Evolutionary conservation across 1,284 basidiomycete genomes (phyloP).

Genomic region (Ganoderma multipileum): DNA sequence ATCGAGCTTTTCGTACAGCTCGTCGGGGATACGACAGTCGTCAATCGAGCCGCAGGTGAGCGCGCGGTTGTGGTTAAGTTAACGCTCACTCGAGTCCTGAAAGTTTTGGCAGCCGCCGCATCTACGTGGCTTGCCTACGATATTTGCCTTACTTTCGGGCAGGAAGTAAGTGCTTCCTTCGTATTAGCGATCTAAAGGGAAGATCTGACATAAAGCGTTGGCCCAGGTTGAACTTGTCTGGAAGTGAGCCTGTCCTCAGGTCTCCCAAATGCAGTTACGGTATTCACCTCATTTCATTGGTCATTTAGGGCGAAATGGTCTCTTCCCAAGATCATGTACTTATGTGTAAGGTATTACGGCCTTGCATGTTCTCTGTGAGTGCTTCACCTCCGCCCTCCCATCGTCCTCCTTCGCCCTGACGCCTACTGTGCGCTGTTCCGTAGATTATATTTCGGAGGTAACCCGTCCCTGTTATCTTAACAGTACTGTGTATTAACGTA

Average conservation of each 20-base stretch:
- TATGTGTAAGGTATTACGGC: slow-evolving; percentile 17
- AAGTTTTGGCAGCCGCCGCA: neutral
- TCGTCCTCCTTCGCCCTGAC: neutral
- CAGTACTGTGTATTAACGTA: neutral
- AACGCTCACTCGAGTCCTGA: neutral
- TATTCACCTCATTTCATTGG: neutral
- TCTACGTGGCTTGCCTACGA: slow-evolving; percentile 9
- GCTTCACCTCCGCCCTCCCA: too few relatives aligned
- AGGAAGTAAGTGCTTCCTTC: neutral
- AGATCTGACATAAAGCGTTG: neutral
- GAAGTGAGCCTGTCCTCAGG: neutral
- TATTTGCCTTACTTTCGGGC: neutral
- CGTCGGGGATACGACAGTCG: neutral
- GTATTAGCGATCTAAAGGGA: neutral
- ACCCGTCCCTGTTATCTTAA: neutral
- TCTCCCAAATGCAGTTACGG: neutral
- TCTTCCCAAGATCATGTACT: slow-evolving; percentile 13
- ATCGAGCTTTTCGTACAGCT: slow-evolving; percentile 2
- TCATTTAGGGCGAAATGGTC: slow-evolving; percentile 8
- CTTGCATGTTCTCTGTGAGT: slow-evolving; percentile 13
- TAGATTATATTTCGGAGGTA: slow-evolving; percentile 1
- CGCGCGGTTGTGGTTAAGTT: neutral
- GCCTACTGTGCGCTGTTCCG: too few relatives aligned
- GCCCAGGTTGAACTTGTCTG: neutral
- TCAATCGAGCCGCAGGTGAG: slow-evolving; percentile 1